Percentiles rank a stretch among this genome's conserved stretches.
Evolutionary conservation across 306 rosid genomes (phyloP).

Genomic region (Trichosanthes cucumerina): DNA sequence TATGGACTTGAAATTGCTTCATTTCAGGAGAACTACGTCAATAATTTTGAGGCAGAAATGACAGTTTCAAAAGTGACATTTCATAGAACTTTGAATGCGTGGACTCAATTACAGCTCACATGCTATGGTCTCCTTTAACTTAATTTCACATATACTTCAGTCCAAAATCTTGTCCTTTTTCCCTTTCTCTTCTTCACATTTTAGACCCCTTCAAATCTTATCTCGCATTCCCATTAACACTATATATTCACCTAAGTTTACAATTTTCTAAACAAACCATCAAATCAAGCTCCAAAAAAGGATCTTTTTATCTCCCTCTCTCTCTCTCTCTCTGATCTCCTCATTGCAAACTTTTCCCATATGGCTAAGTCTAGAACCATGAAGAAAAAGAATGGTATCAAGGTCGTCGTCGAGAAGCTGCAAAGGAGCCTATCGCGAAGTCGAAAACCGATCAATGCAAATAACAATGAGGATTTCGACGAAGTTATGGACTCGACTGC

Average conservation of each 20-base stretch:
- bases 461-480: not conserved
- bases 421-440: constrained; percentile 39
- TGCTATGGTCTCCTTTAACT: constrained; percentile 40
- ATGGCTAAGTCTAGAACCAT: constrained; percentile 34
- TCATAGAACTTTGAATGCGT: constrained; percentile 27
- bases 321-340: too few relatives aligned
- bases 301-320: not conserved
- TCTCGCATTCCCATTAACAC: not conserved
- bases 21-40: not conserved
- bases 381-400: constrained; percentile 41
- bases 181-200: not conserved
- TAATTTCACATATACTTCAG: not conserved
- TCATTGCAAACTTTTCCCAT: not conserved
- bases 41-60: constrained; percentile 28
- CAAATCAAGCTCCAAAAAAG: not conserved
- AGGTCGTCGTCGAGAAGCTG: constrained; percentile 43
- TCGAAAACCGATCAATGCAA: constrained; percentile 2
- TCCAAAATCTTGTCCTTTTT: constrained; percentile 6
- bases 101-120: constrained; percentile 35
- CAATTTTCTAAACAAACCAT: not conserved
- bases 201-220: constrained; percentile 17
- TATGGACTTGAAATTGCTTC: not conserved
- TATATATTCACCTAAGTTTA: constrained; percentile 13
- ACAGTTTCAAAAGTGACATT: constrained; percentile 31
- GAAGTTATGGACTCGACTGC: not conserved